phyloP scores from a whole-genome alignment of 768 basidiomycete species.

The Mycena kentingensis region DNA sequence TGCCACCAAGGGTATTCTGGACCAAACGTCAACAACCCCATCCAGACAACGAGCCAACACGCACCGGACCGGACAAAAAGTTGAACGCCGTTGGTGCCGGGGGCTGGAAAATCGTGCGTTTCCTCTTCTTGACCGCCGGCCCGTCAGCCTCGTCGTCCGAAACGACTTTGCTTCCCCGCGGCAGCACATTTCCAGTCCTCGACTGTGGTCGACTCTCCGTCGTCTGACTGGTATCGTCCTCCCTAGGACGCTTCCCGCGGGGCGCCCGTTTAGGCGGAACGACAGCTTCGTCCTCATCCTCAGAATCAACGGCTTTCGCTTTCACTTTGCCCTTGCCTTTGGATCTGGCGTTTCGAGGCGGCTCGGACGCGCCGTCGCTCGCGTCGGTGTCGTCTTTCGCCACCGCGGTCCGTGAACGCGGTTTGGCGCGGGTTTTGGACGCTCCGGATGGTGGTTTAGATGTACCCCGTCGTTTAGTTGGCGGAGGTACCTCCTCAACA shows the following conservation, averaged over 20 bases:
- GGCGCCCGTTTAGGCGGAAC: conserved; percentile 12
- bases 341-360: too few relatives aligned
- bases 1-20: conserved; percentile 40
- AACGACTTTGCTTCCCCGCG: conserved; percentile 17
- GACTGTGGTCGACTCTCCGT: neutral
- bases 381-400: conserved; percentile 14
- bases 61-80: conserved; percentile 33
- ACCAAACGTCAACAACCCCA: conserved; percentile 3
- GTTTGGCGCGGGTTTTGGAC: conserved; percentile 3
- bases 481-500: conserved; percentile 16
- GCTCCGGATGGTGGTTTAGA: conserved; percentile 2
- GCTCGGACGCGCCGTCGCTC: conserved; percentile 24
- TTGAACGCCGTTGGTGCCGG: conserved; percentile 49
- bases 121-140: conserved; percentile 59
- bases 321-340: conserved; percentile 26
- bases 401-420: conserved; percentile 13
- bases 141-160: conserved; percentile 31
- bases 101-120: conserved; percentile 61
- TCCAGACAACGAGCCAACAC: neutral
- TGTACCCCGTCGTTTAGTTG: conserved; percentile 14
- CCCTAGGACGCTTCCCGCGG: conserved; percentile 19
- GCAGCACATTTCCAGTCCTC: conserved; percentile 27
- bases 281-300: conserved; percentile 19
- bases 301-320: conserved; percentile 18
- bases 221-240: conserved; percentile 1